phyloP scores from a whole-genome alignment of 345 rosid species.

The Rubroshorea leprosula region DNA sequence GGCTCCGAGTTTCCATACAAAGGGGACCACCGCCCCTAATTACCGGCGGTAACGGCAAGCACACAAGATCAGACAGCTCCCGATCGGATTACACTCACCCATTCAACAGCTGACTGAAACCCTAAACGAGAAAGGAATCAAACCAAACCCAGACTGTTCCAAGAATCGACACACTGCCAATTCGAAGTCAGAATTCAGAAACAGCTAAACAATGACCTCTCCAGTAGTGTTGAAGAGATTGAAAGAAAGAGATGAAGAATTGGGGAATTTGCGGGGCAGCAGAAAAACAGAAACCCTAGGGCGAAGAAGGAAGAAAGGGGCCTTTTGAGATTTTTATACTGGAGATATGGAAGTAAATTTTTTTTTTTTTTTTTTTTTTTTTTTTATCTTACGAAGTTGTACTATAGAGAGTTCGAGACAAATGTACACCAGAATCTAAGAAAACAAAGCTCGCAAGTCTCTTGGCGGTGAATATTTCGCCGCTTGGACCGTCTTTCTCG shows the following conservation, averaged over 20 bases:
- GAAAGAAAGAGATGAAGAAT: neutral
- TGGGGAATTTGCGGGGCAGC: neutral
- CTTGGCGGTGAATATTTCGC: neutral
- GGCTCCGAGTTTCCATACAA: constrained; percentile 99
- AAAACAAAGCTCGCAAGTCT: no score
- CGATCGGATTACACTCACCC: constrained; percentile 48
- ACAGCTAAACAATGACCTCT: neutral
- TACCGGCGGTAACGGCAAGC: constrained; percentile 22
- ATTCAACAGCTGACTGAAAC: constrained; percentile 16
- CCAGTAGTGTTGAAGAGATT: neutral
- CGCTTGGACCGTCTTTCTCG: neutral
- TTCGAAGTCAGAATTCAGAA: neutral
- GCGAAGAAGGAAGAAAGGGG: constrained; percentile 5
- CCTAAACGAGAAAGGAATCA: constrained; percentile 9
- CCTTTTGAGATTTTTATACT: neutral
- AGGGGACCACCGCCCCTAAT: constrained; percentile 47
- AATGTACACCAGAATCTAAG: neutral
- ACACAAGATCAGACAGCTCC: constrained; percentile 44
- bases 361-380: neutral
- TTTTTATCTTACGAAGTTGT: no score
- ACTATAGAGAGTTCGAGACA: neutral
- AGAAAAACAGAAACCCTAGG: constrained; percentile 10
- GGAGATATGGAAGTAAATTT: neutral
- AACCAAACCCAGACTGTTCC: neutral
- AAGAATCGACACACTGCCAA: neutral